Evolutionary conservation across 2,329 filamentous ascomycete species (phyloP).

Genomic region (Colletotrichum horii): DNA sequence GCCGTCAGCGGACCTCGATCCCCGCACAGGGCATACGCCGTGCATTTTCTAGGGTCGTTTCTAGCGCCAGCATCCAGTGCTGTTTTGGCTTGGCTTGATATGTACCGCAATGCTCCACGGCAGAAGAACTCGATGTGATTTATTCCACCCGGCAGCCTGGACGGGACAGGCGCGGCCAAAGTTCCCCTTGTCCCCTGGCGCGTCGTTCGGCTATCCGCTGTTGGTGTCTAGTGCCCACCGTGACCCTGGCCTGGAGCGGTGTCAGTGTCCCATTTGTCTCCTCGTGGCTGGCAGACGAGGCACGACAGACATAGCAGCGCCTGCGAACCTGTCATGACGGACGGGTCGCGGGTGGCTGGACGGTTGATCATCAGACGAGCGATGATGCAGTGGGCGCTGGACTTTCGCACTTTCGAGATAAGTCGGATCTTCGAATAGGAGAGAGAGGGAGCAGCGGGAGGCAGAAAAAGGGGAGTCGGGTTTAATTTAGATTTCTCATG

Average conservation of each 20-base stretch:
- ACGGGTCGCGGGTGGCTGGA: background rate
- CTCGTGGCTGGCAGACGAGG: background rate
- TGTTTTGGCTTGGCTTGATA: conserved; percentile 5
- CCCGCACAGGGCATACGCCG: conserved; percentile 14
- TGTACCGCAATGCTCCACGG: background rate
- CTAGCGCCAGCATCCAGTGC: conserved; percentile 1
- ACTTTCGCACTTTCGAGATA: background rate
- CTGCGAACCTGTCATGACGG: background rate
- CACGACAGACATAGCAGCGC: background rate
- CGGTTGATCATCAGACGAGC: background rate
- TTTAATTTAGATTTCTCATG: background rate
- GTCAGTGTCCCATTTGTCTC: background rate
- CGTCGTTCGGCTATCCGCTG: background rate
- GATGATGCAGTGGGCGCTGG: background rate
- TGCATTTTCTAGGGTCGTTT: conserved; percentile 20
- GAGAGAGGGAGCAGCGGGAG: background rate
- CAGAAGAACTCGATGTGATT: background rate
- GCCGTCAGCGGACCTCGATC: conserved; percentile 16
- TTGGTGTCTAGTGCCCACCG: background rate
- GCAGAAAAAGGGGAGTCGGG: background rate
- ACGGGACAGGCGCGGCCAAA: background rate
- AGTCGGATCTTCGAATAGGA: background rate
- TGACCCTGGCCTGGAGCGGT: background rate
- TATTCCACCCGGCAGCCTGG: background rate
- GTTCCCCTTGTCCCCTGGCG: background rate